Percentiles rank a stretch among this genome's conserved stretches.
Conservation (phyloP, 352 stramenopile species). For the Hyaloperonospora arabidopsidis region DNA sequence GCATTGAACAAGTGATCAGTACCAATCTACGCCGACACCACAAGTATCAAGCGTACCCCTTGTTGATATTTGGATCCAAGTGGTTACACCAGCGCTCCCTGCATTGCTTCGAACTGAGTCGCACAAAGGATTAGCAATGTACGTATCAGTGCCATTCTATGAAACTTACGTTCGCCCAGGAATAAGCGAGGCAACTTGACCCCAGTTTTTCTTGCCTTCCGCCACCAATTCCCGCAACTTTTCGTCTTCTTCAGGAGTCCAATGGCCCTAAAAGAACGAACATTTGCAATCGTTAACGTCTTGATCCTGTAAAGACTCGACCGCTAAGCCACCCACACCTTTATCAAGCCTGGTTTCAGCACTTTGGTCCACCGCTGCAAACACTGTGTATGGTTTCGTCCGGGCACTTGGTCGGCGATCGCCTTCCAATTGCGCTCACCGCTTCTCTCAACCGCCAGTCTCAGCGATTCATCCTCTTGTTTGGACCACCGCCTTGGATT, state of each 20-base stretch:
- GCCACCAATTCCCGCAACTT: conserved; percentile 79
- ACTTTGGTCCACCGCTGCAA: conserved; percentile 91
- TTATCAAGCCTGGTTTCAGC: conserved; percentile 88
- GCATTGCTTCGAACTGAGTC: conserved; percentile 86
- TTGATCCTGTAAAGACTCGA: not conserved
- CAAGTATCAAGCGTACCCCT: conserved; percentile 49
- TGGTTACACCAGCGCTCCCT: conserved; percentile 89
- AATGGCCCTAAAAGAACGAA: conserved; percentile 63
- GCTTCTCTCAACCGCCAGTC: conserved; percentile 75
- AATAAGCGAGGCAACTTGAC: conserved; percentile 76
- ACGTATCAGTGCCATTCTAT: conserved; percentile 1
- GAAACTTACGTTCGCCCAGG: conserved; percentile 68
- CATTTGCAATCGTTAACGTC: not conserved
- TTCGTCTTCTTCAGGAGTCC: conserved; percentile 86
- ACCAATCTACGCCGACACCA: not conserved
- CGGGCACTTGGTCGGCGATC: conserved; percentile 87
- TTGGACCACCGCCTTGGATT: conserved; percentile 81
- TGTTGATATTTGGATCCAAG: conserved; percentile 89
- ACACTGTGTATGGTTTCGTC: conserved; percentile 89
- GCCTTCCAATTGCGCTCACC: conserved; percentile 87
- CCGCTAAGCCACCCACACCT: conserved; percentile 33
- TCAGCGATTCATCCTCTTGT: conserved; percentile 76
- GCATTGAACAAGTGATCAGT: not conserved
- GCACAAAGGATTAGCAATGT: conserved; percentile 15
- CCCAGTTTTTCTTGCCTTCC: conserved; percentile 88